phyloP scores from a whole-genome alignment of 2,329 filamentous ascomycete genomes.

The Penicillium palitans region DNA sequence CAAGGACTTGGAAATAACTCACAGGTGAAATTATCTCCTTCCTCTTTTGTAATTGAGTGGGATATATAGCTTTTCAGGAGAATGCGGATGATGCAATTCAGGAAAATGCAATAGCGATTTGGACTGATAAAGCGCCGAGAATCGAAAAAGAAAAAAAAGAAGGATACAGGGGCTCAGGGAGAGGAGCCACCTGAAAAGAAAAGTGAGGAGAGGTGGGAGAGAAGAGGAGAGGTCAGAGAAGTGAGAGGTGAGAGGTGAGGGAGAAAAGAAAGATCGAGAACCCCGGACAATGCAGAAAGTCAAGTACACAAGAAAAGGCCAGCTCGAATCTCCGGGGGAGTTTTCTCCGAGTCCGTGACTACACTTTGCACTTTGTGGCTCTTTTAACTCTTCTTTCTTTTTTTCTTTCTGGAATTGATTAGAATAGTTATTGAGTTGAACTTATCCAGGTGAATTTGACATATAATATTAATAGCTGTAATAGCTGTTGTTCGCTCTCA shows the following conservation, averaged over 20 bases:
- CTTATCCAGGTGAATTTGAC: neutral
- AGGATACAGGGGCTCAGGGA: slow-evolving; percentile 20
- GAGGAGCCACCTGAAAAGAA: slow-evolving; percentile 17
- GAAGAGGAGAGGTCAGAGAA: slow-evolving; percentile 21
- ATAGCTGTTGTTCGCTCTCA: neutral
- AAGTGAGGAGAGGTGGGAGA: slow-evolving; percentile 13
- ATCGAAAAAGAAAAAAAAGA: slow-evolving; percentile 24
- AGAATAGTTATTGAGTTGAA: neutral
- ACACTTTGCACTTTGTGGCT: neutral
- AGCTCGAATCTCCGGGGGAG: slow-evolving; percentile 29
- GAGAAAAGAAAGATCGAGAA: slow-evolving; percentile 20
- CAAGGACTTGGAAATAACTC: neutral
- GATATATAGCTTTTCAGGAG: slow-evolving; percentile 12
- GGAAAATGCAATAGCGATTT: slow-evolving; percentile 10
- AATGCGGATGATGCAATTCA: slow-evolving; percentile 8
- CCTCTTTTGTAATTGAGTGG: slow-evolving; percentile 1
- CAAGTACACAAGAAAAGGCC: slow-evolving; percentile 26
- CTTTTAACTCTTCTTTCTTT: neutral
- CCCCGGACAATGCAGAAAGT: slow-evolving; percentile 21
- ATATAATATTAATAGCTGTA: neutral
- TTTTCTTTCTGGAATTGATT: neutral
- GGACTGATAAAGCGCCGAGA: slow-evolving; percentile 14
- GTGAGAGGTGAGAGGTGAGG: slow-evolving; percentile 13
- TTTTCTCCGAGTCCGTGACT: slow-evolving; percentile 27
- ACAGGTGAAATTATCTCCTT: slow-evolving; percentile 5